Evolutionary conservation across 169 alveolate species (phyloP).

Genomic region (Plasmodium fragile): DNA sequence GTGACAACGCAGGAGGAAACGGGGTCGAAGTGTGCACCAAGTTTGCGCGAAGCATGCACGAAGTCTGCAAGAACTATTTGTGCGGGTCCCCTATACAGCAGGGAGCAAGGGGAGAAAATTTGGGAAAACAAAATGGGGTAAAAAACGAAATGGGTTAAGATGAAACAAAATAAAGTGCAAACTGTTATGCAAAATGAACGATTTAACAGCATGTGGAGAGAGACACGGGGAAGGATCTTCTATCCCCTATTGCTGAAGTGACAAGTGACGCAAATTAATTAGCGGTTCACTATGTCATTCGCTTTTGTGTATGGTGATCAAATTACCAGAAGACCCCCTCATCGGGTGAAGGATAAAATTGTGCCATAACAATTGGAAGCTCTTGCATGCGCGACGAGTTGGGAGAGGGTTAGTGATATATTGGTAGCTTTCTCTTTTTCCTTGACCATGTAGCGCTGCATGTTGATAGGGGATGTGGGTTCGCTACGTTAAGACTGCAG

Average conservation of each 20-base stretch:
- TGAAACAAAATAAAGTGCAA: background rate
- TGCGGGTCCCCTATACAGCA: background rate
- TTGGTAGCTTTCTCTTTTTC: background rate
- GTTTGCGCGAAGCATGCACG: no score
- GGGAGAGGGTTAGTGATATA: background rate
- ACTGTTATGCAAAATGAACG: background rate
- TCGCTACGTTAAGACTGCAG: background rate
- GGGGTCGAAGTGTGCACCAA: background rate
- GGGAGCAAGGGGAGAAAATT: background rate
- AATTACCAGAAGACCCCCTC: background rate
- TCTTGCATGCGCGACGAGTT: background rate
- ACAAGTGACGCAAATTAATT: background rate
- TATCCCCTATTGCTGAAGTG: background rate
- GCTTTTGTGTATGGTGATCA: background rate
- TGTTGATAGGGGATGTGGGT: background rate
- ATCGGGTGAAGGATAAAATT: background rate
- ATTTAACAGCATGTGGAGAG: background rate
- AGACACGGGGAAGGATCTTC: background rate
- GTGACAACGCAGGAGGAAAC: background rate
- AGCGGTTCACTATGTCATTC: background rate
- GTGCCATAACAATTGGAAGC: background rate
- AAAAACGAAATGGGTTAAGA: background rate
- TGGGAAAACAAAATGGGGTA: background rate
- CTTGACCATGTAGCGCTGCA: background rate
- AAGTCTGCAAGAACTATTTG: no score